phyloP scores from a whole-genome alignment of 2,329 filamentous ascomycete species.

The Coniosporium tulheliwenetii region DNA sequence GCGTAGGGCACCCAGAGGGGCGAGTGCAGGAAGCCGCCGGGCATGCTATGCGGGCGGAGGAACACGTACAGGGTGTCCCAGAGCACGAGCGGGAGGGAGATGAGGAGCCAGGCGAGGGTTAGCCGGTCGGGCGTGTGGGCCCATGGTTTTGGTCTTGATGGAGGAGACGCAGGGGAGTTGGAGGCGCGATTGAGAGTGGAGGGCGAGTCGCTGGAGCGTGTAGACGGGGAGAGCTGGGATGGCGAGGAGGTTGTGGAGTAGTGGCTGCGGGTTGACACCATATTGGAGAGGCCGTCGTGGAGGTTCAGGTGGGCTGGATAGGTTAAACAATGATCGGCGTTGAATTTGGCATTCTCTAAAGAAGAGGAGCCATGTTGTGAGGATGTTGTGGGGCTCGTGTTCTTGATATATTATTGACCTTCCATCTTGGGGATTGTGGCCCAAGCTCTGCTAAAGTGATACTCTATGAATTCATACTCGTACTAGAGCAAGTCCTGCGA shows the following conservation, averaged over 20 bases:
- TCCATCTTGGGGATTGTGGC: too few relatives aligned
- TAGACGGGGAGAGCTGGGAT: constrained; percentile 16
- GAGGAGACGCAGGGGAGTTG: not conserved
- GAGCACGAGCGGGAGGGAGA: constrained; percentile 62
- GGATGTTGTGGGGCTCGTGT: too few relatives aligned
- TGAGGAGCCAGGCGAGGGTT: constrained; percentile 52
- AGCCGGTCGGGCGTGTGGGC: constrained; percentile 44
- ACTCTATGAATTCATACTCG: too few relatives aligned
- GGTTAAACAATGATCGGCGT: too few relatives aligned
- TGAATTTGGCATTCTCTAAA: too few relatives aligned
- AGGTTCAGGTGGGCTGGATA: too few relatives aligned
- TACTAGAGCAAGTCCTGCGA: too few relatives aligned
- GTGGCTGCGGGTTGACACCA: constrained; percentile 24
- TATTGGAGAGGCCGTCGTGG: too few relatives aligned
- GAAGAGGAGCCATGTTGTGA: too few relatives aligned
- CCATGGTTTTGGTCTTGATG: constrained; percentile 20
- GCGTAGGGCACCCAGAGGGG: constrained; percentile 63
- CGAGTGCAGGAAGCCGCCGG: constrained; percentile 54
- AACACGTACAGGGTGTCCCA: constrained; percentile 77
- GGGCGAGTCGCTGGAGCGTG: too few relatives aligned
- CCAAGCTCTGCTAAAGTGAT: too few relatives aligned
- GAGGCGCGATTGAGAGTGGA: constrained; percentile 13
- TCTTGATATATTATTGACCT: too few relatives aligned
- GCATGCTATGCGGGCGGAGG: constrained; percentile 67
- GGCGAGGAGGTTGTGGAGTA: constrained; percentile 17